Percentiles rank a stretch among this genome's conserved stretches.
Conservation (phyloP, 495 filamentous ascomycete genomes). For the Podospora anserina region DNA sequence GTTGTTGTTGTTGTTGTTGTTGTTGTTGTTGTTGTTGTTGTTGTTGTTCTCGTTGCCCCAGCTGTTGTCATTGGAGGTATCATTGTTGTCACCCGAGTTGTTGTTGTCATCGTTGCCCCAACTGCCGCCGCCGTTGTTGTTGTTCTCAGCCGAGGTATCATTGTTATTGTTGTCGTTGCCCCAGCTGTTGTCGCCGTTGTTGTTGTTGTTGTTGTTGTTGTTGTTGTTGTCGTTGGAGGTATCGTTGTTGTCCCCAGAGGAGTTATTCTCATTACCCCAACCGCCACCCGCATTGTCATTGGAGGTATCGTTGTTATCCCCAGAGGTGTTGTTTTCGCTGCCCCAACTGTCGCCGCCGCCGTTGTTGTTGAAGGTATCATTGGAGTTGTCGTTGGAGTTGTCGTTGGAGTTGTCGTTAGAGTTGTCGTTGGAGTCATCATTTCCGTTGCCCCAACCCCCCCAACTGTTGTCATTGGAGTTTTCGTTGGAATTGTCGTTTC, state of each 20-base stretch:
- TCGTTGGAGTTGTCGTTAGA: not conserved
- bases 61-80: conserved; percentile 16
- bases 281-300: too few species aligned
- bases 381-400: not conserved
- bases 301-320: too few species aligned
- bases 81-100: conserved; percentile 3
- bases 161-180: conserved; percentile 14
- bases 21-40: conserved; percentile 6
- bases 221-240: too few species aligned
- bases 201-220: not conserved
- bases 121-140: conserved; percentile 13
- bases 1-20: conserved; percentile 10
- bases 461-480: not conserved
- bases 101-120: conserved; percentile 18
- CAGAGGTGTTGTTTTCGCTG: too few species aligned
- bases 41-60: conserved; percentile 3
- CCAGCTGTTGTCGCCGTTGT: conserved; percentile 9
- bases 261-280: too few species aligned
- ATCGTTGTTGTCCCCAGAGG: too few species aligned
- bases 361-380: too few species aligned
- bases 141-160: not conserved
- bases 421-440: not conserved
- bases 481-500: not conserved
- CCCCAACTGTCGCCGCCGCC: too few species aligned
- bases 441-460: not conserved